phyloP scores from a whole-genome alignment of 176 grass and related monocot genomes.

The Triticum turgidum region DNA sequence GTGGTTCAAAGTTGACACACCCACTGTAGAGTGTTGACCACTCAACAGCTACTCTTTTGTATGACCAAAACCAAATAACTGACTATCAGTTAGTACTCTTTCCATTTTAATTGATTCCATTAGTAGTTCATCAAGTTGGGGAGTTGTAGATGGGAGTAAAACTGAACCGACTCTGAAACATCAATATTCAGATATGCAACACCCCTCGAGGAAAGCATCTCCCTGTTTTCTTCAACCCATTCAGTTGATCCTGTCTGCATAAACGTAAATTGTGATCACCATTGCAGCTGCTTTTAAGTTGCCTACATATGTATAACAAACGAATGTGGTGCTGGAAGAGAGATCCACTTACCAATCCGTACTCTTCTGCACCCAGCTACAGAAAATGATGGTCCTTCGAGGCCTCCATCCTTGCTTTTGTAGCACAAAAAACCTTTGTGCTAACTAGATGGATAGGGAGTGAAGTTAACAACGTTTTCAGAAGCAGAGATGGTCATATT shows the following conservation, averaged over 20 bases:
- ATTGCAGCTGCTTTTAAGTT: neutral
- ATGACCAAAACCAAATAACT: neutral
- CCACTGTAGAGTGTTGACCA: conserved; percentile 5
- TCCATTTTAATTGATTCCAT: conserved; percentile 71
- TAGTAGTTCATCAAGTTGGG: conserved; percentile 80
- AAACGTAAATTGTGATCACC: neutral
- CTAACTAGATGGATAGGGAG: conserved; percentile 50
- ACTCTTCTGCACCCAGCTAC: conserved; percentile 96
- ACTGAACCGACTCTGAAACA: conserved; percentile 41
- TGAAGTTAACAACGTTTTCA: neutral
- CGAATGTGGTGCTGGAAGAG: neutral
- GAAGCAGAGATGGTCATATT: neutral
- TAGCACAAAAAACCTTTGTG: conserved; percentile 66
- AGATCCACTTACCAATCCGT: conserved; percentile 51
- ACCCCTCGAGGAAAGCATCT: conserved; percentile 59
- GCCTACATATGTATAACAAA: neutral
- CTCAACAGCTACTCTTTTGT: neutral
- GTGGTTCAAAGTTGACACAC: neutral
- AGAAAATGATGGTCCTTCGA: conserved; percentile 83
- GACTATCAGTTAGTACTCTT: neutral
- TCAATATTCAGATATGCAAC: conserved; percentile 92
- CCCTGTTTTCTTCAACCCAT: conserved; percentile 95
- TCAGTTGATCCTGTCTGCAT: conserved; percentile 87
- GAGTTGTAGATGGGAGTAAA: conserved; percentile 57
- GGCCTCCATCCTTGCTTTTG: conserved; percentile 90